Conservation (phyloP, 129 eudicot genomes). For the Helianthus annuus region HanXRQr2.0-SUNRISE NC_035437.2:166963718-166964217, state of each 20-base stretch:
- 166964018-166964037: neutral
- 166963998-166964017: neutral
- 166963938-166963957: conserved; percentile 21
- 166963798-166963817: neutral
- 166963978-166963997: neutral
- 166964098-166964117: too few relatives aligned
- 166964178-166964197: too few relatives aligned
- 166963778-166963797: neutral
- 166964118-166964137: too few relatives aligned
- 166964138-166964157: too few relatives aligned
- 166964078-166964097: too few relatives aligned
- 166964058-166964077: too few relatives aligned
- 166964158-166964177: too few relatives aligned
- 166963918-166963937: conserved; percentile 33
- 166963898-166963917: conserved; percentile 27
- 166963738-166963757: neutral
- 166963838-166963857: conserved; percentile 25
- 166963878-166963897: conserved; percentile 33
- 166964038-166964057: neutral
- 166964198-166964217: too few relatives aligned
- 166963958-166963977: neutral
- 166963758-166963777: conserved; percentile 6
- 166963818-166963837: conserved; percentile 20
- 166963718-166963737: neutral
- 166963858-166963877: conserved; percentile 26